Percentiles rank a stretch among this genome's conserved stretches.
phyloP scores from a whole-genome alignment of 139 green algal genomes.

The Chlorella sp. region DNA sequence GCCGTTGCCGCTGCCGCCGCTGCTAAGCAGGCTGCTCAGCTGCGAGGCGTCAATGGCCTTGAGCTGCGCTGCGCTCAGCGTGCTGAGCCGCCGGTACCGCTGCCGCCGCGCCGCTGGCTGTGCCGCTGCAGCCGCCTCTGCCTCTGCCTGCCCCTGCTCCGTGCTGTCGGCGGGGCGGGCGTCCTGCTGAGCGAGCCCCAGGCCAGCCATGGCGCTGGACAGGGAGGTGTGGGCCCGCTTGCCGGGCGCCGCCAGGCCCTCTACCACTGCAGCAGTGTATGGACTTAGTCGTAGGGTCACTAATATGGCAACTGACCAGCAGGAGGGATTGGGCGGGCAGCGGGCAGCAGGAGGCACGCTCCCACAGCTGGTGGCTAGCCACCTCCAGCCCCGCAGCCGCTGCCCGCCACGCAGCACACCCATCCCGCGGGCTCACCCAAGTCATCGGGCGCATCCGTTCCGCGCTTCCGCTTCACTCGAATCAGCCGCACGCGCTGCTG shows the following conservation, averaged over 20 bases:
- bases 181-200: constrained; percentile 5
- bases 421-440: constrained; percentile 12
- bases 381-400: too few relatives aligned
- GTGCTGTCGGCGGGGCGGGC: too few relatives aligned
- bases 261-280: constrained; percentile 18
- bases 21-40: constrained; percentile 18
- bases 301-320: background rate
- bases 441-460: constrained; percentile 29
- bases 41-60: constrained; percentile 10
- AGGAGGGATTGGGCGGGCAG: background rate
- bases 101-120: background rate
- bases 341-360: background rate
- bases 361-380: too few relatives aligned
- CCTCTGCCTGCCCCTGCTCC: background rate
- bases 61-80: constrained; percentile 41
- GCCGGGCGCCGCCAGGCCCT: constrained; percentile 2
- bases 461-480: constrained; percentile 40
- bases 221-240: constrained; percentile 31
- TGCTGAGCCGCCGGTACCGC: constrained; percentile 30
- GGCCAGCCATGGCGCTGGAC: background rate
- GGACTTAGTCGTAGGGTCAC: background rate
- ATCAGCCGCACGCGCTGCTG: constrained; percentile 12
- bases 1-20: background rate
- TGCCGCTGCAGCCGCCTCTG: background rate
- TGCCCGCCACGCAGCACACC: too few relatives aligned